phyloP scores from a whole-genome alignment of 2,329 filamentous ascomycete genomes.

The Scedosporium aurantiacum region DNA sequence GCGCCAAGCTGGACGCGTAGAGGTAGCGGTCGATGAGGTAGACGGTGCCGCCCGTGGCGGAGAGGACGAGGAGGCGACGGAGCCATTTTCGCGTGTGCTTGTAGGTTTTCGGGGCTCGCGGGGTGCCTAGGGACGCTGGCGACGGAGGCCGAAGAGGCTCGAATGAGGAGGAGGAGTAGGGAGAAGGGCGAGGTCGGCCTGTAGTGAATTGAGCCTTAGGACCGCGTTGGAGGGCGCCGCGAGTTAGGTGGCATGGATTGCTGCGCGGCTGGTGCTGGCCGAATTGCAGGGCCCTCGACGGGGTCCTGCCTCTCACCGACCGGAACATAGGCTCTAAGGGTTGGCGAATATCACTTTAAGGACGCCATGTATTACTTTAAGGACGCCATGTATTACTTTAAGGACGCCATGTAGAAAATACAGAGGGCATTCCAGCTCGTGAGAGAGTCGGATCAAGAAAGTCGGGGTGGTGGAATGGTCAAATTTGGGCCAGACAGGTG shows the following conservation, averaged over 20 bases:
- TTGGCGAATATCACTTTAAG: background rate
- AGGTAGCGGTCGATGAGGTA: constrained; percentile 62
- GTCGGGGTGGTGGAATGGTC: background rate
- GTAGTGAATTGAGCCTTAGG: background rate
- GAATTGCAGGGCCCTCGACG: background rate
- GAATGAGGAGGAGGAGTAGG: constrained; percentile 32
- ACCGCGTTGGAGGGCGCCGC: background rate
- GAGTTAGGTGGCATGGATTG: background rate
- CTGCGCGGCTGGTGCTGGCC: background rate
- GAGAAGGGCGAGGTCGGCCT: constrained; percentile 9
- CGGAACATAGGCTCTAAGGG: background rate
- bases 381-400: background rate
- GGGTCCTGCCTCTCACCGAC: background rate
- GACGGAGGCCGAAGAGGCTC: constrained; percentile 64
- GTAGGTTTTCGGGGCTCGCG: constrained; percentile 60
- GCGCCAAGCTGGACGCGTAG: constrained; percentile 68
- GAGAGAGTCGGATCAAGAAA: background rate
- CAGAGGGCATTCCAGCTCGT: background rate
- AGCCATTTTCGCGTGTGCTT: constrained; percentile 61
- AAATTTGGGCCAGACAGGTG: background rate
- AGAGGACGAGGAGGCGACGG: constrained; percentile 58
- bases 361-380: background rate
- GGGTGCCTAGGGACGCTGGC: constrained; percentile 65
- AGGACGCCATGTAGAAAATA: background rate
- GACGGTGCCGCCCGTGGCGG: constrained; percentile 45